Conservation (phyloP, 163 green algal species). For the Trebouxia gelatinosa region DNA sequence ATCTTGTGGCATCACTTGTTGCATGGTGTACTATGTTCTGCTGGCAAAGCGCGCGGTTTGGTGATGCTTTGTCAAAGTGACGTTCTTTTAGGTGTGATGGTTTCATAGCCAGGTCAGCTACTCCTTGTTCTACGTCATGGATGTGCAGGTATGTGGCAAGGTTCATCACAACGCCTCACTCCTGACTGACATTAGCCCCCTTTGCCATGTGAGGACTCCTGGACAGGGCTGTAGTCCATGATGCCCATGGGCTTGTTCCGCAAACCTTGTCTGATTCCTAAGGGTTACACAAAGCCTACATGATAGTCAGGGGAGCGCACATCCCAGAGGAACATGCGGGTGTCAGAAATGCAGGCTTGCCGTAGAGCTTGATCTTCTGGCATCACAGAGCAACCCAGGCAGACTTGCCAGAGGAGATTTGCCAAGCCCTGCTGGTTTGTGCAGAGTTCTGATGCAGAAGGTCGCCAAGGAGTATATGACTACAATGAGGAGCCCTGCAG, state of each 20-base stretch:
- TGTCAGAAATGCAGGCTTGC: not conserved
- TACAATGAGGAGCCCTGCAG: conserved; percentile 44
- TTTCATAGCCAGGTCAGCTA: too few relatives aligned
- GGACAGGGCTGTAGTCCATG: too few relatives aligned
- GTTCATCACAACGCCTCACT: too few relatives aligned
- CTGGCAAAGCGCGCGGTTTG: not conserved
- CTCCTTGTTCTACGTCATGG: too few relatives aligned
- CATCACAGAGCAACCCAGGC: not conserved
- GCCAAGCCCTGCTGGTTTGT: not conserved
- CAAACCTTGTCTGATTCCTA: too few relatives aligned
- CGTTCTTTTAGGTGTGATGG: not conserved
- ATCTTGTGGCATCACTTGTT: not conserved
- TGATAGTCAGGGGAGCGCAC: too few relatives aligned
- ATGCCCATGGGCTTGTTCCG: too few relatives aligned
- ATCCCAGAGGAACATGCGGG: not conserved
- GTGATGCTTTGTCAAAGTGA: not conserved
- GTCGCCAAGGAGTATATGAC: conserved; percentile 87
- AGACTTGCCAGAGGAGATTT: not conserved
- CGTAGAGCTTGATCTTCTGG: not conserved
- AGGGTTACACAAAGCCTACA: too few relatives aligned
- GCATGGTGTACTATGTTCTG: not conserved
- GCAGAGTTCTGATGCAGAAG: conserved; percentile 91
- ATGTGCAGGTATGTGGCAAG: too few relatives aligned
- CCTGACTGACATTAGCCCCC: too few relatives aligned
- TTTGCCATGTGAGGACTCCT: too few relatives aligned